Evolutionary conservation across 371 early-diverging fungal species (phyloP), one percentile per base, ranked within the genome.

Genomic region (Fennellomyces sp.): DNA sequence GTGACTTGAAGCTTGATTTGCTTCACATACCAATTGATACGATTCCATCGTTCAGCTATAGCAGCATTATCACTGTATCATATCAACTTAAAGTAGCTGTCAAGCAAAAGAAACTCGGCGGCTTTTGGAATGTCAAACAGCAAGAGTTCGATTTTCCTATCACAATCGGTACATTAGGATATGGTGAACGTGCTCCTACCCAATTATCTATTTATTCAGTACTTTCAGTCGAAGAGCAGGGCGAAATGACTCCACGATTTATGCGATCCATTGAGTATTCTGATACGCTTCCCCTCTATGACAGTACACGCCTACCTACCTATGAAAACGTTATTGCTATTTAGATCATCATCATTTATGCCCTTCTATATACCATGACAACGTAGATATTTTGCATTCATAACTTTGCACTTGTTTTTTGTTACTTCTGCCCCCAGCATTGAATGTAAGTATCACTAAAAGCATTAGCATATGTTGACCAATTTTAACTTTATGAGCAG

Each of bases 161-260:
- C 21, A 68, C 67, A 2, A 61, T 76, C 2, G 77, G 77, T 6
- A 76, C 77, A 0, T 47, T 76, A 38, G 77, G 77, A 17, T 65
- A 66, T 17, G 77, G 77, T 42, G 64, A 73, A 12, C 61, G 69
- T 7, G 69, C 72, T 7, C 64, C 75, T 15, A 55, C 61, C 27
- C 66, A 66, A 3, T 50, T 71, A 4, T 50, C 69, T 33, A 23
- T 56, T 17, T 65, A 65, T 28, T 58, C 45, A 3, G 19, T 42
- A 17, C 4, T 47, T 5, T 19, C 13, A 7, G 7, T 15, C 26
- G 28, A 56, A 11, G 45, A 41, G 10, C 17, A n/a, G 3, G 23
- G 25, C 15, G 35, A 36, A 52, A 19, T 17, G 17, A n/a, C 35
- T 17, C 76, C 72, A 5, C 36, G 64, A 21, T 75, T 72, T 33